Evolutionary conservation across 176 grass and related monocot species (phyloP), one percentile per base, ranked within the genome.

Genomic region (Carex parvula): DNA sequence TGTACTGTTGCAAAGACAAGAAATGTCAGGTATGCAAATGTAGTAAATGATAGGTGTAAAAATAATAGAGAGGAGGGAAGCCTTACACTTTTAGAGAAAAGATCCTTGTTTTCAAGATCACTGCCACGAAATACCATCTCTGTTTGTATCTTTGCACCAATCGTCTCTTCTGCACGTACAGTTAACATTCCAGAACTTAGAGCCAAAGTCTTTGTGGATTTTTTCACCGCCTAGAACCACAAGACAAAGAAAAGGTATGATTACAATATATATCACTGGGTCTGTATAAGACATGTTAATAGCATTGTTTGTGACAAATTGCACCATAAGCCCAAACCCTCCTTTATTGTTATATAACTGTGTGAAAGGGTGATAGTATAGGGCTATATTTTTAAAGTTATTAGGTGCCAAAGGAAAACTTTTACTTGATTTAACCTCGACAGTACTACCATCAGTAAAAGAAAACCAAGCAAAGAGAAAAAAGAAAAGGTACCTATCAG

Each of bases 51-150:
- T 70, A 56, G 6, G 60, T 60, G 58, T 66, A 73, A 50, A 24
- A 24, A 24, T 24, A 81, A 56, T 18, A 48, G 26, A 70, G 20
- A 32, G 30, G 79, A 53, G 60, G 44, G 20, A 57, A 84, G 55
- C 17, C 87, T 88, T 95, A 99, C 96, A 86, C 93, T 99, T 91
- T 94, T 99, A 84, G 96, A 95, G 83, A 99, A 91, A 75, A 99
- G 86, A 79, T 99, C 91, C 83, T 99, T 99, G 88, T 93, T 95
- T 93, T 92, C 93, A 81, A 99, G 85, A 86, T 99, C 93, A 18
- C 86, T 88, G 85, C 96, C 89, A 8, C 20, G 89, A 85, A 99
- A 94, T 85, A 95, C 83, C 88, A 99, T 93, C 81, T 99, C 96
- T 84, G 90, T 87, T 67, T 92, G 85, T 67, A 91, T 92, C 91